These are phyloP conservation scores for Dictyostelium intermedium DNA, from an alignment of 78 protist genomes.

Conservation along the genomic window DNA sequence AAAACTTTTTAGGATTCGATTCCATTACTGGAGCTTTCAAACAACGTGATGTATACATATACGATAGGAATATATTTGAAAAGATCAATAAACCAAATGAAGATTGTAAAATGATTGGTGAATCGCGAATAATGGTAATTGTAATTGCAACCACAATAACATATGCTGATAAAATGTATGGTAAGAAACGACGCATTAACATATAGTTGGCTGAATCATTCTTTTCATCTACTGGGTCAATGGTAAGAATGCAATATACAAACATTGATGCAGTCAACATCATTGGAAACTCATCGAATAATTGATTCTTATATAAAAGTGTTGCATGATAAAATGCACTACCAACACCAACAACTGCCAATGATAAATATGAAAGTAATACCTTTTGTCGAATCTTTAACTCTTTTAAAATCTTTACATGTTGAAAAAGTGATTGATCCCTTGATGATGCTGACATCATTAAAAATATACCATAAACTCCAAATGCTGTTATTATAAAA, in stretches of 20 bases:
- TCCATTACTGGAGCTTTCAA: background rate
- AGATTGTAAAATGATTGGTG: constrained; percentile 48
- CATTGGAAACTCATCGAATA: constrained; percentile 83
- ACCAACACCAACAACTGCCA: constrained; percentile 60
- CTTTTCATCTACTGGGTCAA: constrained; percentile 16
- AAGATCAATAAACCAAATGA: constrained; percentile 44
- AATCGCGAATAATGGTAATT: constrained; percentile 33
- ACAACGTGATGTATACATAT: background rate
- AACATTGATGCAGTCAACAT: constrained; percentile 29
- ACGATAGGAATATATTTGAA: background rate
- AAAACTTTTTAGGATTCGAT: constrained; percentile 22
- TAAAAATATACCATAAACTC: constrained; percentile 55
- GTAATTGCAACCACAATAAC: constrained; percentile 15
- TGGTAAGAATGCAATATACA: constrained; percentile 52
- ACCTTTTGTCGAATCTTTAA: background rate
- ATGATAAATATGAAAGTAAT: constrained; percentile 14
- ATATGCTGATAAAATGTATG: constrained; percentile 2
- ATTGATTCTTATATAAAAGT: constrained; percentile 66
- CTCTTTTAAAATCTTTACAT: constrained; percentile 5
- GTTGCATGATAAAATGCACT: constrained; percentile 78
- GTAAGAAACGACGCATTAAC: constrained; percentile 22
- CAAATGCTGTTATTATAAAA: constrained; percentile 48
- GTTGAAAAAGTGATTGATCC: background rate
- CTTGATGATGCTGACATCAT: background rate
- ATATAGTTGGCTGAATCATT: background rate